A percentile compares a stretch with the other conserved stretches of the same genome.
These are phyloP conservation scores for Psilocybe cyanescens DNA, from an alignment of 768 basidiomycete genomes.

Conservation along the genomic window DNA sequence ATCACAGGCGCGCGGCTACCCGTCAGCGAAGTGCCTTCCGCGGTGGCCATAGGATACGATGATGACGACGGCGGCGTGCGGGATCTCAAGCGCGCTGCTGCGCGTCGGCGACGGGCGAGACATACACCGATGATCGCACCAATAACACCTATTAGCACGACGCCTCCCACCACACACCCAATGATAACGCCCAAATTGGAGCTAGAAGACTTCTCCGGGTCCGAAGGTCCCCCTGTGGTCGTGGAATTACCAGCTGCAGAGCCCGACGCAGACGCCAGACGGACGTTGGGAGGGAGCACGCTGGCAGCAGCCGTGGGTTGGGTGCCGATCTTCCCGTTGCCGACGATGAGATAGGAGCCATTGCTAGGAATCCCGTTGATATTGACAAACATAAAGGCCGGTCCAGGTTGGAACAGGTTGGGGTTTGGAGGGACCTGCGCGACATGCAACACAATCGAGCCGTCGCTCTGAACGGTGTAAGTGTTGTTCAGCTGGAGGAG, in stretches of 20 bases:
- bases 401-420: slow-evolving; percentile 88
- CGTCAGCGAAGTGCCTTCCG: slow-evolving; percentile 18
- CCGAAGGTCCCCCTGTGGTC: slow-evolving; percentile 11
- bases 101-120: slow-evolving; percentile 54
- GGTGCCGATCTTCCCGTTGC: slow-evolving; percentile 72
- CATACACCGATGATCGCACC: slow-evolving; percentile 58
- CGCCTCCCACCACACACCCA: slow-evolving; percentile 55
- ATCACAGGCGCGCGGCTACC: slow-evolving; percentile 16
- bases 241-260: slow-evolving; percentile 12
- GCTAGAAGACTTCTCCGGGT: slow-evolving; percentile 18
- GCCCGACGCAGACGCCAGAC: slow-evolving; percentile 32
- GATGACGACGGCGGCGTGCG: slow-evolving; percentile 4
- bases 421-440: slow-evolving; percentile 84
- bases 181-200: slow-evolving; percentile 49
- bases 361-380: slow-evolving; percentile 86
- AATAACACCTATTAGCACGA: slow-evolving; percentile 53
- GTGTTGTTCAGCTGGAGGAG: slow-evolving; percentile 83
- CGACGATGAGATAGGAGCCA: slow-evolving; percentile 77
- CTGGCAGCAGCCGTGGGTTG: slow-evolving; percentile 58
- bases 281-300: slow-evolving; percentile 54
- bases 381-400: slow-evolving; percentile 81
- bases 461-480: slow-evolving; percentile 77
- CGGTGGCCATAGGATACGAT: slow-evolving; percentile 26
- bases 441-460: slow-evolving; percentile 78
- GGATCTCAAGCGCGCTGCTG: slow-evolving; percentile 26